phyloP scores from a whole-genome alignment of 169 alveolate genomes.

The Amoebophrya sp. region DNA sequence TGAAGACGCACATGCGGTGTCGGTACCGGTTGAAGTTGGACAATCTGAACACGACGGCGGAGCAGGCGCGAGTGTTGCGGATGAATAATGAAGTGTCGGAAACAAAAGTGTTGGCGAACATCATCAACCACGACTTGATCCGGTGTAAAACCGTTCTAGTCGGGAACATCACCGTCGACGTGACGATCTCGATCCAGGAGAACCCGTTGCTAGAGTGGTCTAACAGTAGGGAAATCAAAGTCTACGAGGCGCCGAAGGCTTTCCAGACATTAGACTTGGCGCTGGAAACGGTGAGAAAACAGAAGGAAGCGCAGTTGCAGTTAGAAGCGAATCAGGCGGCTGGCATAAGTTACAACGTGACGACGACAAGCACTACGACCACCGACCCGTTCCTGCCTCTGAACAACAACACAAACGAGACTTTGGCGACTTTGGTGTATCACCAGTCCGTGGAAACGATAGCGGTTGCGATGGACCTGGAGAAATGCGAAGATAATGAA shows the following conservation, averaged over 20 bases:
- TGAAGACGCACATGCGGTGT: slow-evolving; percentile 18
- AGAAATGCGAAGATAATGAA: not conserved
- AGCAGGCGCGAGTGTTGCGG: not conserved
- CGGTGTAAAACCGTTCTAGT: not conserved
- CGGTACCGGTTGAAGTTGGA: slow-evolving; percentile 7
- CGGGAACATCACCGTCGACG: slow-evolving; percentile 1
- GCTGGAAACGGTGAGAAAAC: not conserved
- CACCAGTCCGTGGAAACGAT: not conserved
- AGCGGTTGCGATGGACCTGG: not conserved
- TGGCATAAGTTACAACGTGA: not conserved
- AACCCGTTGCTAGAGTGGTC: not conserved
- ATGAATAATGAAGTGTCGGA: not conserved
- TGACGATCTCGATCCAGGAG: not conserved
- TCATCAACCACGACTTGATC: not conserved
- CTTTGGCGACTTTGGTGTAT: not conserved
- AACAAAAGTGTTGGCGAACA: not conserved
- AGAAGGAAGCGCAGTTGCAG: not conserved
- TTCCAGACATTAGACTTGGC: slow-evolving; percentile 7
- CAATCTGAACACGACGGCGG: slow-evolving; percentile 3
- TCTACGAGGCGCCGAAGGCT: not conserved
- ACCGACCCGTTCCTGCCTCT: not conserved
- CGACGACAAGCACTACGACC: not conserved
- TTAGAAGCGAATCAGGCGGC: not conserved
- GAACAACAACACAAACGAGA: not conserved
- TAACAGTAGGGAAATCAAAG: not conserved